phyloP scores from a whole-genome alignment of 805 yeast species.

The Teunomyces barrocoloradensis region DNA sequence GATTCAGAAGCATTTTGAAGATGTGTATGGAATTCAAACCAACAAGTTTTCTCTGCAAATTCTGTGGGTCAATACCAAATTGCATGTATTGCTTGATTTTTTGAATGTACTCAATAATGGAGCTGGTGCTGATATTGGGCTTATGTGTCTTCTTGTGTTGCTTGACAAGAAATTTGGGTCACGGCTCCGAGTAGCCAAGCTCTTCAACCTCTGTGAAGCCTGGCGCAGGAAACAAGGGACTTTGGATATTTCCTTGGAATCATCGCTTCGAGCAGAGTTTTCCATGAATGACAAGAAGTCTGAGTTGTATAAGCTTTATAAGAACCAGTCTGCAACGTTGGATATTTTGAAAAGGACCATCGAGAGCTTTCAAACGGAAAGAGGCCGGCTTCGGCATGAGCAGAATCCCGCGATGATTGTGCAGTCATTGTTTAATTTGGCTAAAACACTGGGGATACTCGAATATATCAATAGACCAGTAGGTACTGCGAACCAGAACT shows the following conservation, averaged over 20 bases:
- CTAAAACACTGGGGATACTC: slow-evolving; percentile 30
- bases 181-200: slow-evolving; percentile 22
- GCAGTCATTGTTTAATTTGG: slow-evolving; percentile 27
- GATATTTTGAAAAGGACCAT: slow-evolving; percentile 12
- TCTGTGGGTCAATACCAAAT: slow-evolving; percentile 48
- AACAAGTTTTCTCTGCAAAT: slow-evolving; percentile 47
- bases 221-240: slow-evolving; percentile 1
- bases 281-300: slow-evolving; percentile 5
- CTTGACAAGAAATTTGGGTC: slow-evolving; percentile 25
- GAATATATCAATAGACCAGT: slow-evolving; percentile 20
- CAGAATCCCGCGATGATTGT: slow-evolving; percentile 37
- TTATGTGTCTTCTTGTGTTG: slow-evolving; percentile 24
- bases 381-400: slow-evolving; percentile 18
- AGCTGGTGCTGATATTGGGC: slow-evolving; percentile 30
- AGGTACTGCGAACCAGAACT: slow-evolving; percentile 1
- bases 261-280: slow-evolving; percentile 11
- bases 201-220: slow-evolving; percentile 22
- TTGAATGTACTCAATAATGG: slow-evolving; percentile 40
- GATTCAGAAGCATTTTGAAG: slow-evolving; percentile 31
- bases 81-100: slow-evolving; percentile 47
- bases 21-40: slow-evolving; percentile 39
- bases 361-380: slow-evolving; percentile 9
- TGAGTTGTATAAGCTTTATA: slow-evolving; percentile 8
- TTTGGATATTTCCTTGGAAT: slow-evolving; percentile 3
- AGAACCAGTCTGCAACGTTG: slow-evolving; percentile 12